phyloP scores from a whole-genome alignment of 305 asterid species.

The Striga hermonthica region DNA sequence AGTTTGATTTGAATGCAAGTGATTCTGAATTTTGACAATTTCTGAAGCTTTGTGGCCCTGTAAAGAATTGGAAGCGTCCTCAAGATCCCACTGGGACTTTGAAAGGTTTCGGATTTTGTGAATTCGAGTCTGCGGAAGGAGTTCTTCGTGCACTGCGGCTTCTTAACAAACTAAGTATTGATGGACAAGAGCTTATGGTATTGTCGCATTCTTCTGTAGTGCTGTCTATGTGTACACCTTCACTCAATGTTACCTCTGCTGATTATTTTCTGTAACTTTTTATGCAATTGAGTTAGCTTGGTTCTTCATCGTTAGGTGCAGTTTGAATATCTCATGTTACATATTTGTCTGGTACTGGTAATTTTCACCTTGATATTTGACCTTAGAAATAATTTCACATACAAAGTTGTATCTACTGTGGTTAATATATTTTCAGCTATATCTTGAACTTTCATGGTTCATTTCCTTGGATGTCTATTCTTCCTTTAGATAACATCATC shows the following conservation, averaged over 20 bases:
- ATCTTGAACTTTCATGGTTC: conserved; percentile 13
- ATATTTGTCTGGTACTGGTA: conserved; percentile 10
- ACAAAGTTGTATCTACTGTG: neutral
- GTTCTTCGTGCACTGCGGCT: conserved; percentile 87
- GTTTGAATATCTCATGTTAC: conserved; percentile 5
- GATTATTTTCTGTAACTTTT: neutral
- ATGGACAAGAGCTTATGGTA: conserved; percentile 97
- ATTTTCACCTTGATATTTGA: conserved; percentile 16
- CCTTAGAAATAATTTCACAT: conserved; percentile 6
- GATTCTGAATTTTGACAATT: conserved; percentile 33
- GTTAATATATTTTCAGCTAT: neutral
- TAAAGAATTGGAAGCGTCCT: conserved; percentile 97
- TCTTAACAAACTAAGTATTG: conserved; percentile 76
- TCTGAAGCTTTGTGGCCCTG: conserved; percentile 93
- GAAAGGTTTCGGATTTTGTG: conserved; percentile 93
- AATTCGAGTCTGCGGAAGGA: conserved; percentile 96
- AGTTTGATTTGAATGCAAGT: conserved; percentile 15
- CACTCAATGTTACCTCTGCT: conserved; percentile 14
- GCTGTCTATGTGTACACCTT: conserved; percentile 11
- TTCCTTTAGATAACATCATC: conserved; percentile 13
- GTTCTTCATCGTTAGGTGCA: conserved; percentile 17
- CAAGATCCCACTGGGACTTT: conserved; percentile 90
- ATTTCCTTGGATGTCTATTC: conserved; percentile 12
- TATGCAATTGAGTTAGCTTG: conserved; percentile 2
- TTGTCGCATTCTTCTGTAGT: conserved; percentile 29